Evolutionary conservation across 2,329 filamentous ascomycete genomes (phyloP).

Genomic region (Talaromyces funiculosus): DNA sequence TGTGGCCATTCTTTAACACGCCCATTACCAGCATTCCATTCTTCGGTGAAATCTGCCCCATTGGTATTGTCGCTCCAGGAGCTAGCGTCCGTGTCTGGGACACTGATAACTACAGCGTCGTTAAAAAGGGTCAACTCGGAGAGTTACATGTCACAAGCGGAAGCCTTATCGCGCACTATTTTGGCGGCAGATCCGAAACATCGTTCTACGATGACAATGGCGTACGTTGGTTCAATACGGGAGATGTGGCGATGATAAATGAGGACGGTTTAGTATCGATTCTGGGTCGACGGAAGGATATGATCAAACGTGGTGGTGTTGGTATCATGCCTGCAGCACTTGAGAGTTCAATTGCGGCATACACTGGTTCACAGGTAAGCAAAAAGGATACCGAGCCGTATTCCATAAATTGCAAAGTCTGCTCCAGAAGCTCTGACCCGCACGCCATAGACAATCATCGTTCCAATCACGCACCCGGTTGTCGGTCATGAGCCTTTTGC

Average conservation of each 20-base stretch:
- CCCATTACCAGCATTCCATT: background rate
- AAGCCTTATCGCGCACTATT: background rate
- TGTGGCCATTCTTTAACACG: background rate
- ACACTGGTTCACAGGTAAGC: background rate
- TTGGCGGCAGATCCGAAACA: background rate
- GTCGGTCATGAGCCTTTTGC: background rate
- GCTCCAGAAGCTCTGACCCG: background rate
- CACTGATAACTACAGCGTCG: background rate
- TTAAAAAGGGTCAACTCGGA: background rate
- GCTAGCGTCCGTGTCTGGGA: background rate
- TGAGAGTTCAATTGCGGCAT: background rate
- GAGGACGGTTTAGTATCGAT: background rate
- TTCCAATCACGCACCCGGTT: background rate
- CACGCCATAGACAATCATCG: background rate
- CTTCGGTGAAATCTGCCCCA: background rate
- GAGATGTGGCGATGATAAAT: background rate
- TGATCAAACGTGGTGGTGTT: background rate
- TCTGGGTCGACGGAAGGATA: background rate
- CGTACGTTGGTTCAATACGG: background rate
- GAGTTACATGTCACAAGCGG: background rate
- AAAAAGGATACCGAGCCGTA: no score
- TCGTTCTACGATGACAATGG: background rate
- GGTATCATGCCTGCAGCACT: background rate
- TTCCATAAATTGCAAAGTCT: background rate
- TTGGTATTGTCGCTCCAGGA: background rate